Percentiles rank a stretch among this genome's conserved stretches.
Evolutionary conservation across 495 filamentous ascomycete species (phyloP).

Genomic region (Penicillium paradoxum): DNA sequence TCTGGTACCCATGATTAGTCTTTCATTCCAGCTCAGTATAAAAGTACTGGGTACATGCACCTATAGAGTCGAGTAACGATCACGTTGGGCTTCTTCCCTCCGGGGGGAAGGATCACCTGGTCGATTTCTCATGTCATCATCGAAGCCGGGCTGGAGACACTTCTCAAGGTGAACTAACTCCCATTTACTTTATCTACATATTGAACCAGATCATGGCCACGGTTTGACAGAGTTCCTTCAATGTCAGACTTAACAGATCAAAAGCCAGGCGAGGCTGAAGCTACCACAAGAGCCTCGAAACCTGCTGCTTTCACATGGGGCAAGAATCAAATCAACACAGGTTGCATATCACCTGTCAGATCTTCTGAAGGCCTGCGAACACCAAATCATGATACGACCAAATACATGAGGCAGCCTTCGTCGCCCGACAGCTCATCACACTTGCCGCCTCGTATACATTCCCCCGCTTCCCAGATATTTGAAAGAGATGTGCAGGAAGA

Average conservation of each 20-base stretch:
- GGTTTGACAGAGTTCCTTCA: constrained; percentile 2
- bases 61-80: neutral
- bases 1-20: neutral
- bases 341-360: constrained; percentile 30
- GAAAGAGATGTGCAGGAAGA: constrained; percentile 89
- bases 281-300: constrained; percentile 17
- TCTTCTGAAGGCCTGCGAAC: constrained; percentile 33
- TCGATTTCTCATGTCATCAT: constrained; percentile 21
- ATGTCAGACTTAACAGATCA: constrained; percentile 10
- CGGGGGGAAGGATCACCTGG: neutral
- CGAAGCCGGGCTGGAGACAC: too few relatives aligned
- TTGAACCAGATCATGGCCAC: neutral
- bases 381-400: constrained; percentile 8
- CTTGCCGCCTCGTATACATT: constrained; percentile 56
- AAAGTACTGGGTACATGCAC: neutral
- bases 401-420: constrained; percentile 28
- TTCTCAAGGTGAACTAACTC: neutral
- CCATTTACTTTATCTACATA: neutral
- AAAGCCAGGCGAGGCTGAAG: constrained; percentile 4
- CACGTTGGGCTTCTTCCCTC: neutral
- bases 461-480: constrained; percentile 80
- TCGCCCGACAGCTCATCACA: constrained; percentile 46
- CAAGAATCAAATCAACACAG: constrained; percentile 13
- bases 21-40: neutral
- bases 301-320: constrained; percentile 15